Evolutionary conservation across 2,329 filamentous ascomycete species (phyloP).

Genomic region (Exutisphaerella laricina): DNA sequence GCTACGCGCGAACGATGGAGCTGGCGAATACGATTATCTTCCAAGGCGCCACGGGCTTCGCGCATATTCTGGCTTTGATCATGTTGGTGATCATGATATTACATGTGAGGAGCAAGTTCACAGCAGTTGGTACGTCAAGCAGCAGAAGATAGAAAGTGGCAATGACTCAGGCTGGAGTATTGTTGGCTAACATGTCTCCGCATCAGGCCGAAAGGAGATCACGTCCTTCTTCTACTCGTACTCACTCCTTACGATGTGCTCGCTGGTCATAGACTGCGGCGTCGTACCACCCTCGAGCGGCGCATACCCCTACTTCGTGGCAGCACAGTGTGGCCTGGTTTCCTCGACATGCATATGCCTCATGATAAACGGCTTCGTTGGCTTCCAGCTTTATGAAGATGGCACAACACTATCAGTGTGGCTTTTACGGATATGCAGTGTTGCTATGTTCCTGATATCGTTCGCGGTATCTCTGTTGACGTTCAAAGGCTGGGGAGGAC

Average conservation of each 20-base stretch:
- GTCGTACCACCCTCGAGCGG: slow-evolving; percentile 77
- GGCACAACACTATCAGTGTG: slow-evolving; percentile 90
- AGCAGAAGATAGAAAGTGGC: slow-evolving; percentile 7
- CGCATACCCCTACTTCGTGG: slow-evolving; percentile 86
- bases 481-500: slow-evolving; percentile 84
- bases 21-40: slow-evolving; percentile 98
- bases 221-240: slow-evolving; percentile 97
- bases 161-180: too few relatives aligned
- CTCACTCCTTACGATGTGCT: slow-evolving; percentile 81
- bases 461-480: slow-evolving; percentile 86
- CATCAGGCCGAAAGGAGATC: slow-evolving; percentile 61
- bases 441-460: slow-evolving; percentile 76
- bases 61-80: slow-evolving; percentile 81
- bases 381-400: slow-evolving; percentile 97
- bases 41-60: slow-evolving; percentile 80
- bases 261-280: slow-evolving; percentile 85
- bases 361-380: slow-evolving; percentile 95
- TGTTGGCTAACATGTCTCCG: background rate
- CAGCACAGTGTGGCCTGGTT: slow-evolving; percentile 75
- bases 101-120: slow-evolving; percentile 95
- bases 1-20: slow-evolving; percentile 92
- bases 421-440: slow-evolving; percentile 74
- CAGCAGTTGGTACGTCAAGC: slow-evolving; percentile 72
- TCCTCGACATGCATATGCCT: slow-evolving; percentile 85
- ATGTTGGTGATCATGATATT: slow-evolving; percentile 98